A percentile compares a stretch with the other conserved stretches of the same genome.
These are phyloP conservation scores for Anaeramoeba flamelloides DNA, from an alignment of 78 protist genomes.

Conservation along the genomic window DNA sequence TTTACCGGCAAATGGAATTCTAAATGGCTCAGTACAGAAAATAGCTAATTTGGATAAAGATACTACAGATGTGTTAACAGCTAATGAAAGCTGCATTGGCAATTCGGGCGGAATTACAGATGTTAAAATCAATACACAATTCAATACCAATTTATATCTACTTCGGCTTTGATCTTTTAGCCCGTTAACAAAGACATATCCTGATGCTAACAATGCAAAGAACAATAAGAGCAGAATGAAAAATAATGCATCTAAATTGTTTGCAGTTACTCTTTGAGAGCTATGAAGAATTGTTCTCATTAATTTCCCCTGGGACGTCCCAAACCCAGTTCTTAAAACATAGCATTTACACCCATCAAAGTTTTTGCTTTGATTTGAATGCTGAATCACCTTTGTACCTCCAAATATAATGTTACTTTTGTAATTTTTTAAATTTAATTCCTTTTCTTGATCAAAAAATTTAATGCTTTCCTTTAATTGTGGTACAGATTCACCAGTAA, in stretches of 20 bases:
- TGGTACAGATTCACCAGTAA: constrained; percentile 93
- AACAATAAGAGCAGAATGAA: constrained; percentile 67
- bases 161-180: constrained; percentile 11
- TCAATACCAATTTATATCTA: constrained; percentile 52
- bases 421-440: constrained; percentile 20
- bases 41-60: constrained; percentile 26
- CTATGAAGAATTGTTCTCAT: constrained; percentile 15
- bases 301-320: constrained; percentile 55
- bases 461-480: constrained; percentile 24
- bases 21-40: constrained; percentile 98
- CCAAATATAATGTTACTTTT: constrained; percentile 43
- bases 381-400: constrained; percentile 65
- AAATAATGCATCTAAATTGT: constrained; percentile 46
- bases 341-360: background rate
- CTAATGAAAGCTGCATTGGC: constrained; percentile 92
- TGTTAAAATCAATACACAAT: constrained; percentile 74
- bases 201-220: constrained; percentile 46
- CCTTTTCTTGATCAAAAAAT: background rate
- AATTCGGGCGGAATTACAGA: constrained; percentile 96
- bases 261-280: constrained; percentile 38
- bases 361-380: background rate
- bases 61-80: constrained; percentile 34
- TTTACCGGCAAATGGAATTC: constrained; percentile 95
- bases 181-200: constrained; percentile 40
- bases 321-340: background rate